Percentiles rank a stretch among this genome's conserved stretches.
Evolutionary conservation across 148 eudicot species (phyloP).

Genomic region (Vaccinium macrocarpon): DNA sequence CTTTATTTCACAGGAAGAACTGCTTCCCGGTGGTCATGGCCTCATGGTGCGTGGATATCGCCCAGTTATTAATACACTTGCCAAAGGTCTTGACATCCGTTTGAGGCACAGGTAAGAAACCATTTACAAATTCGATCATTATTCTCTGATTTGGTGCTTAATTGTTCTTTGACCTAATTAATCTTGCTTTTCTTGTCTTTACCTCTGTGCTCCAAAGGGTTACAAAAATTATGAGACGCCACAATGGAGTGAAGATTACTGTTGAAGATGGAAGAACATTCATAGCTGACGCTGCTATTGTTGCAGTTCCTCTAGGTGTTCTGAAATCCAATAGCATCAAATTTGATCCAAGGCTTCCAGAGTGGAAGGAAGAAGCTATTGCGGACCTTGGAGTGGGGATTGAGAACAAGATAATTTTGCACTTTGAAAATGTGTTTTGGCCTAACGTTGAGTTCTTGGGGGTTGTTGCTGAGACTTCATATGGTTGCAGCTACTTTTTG

Average conservation of each 20-base stretch:
- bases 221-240: conserved; percentile 57
- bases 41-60: conserved; percentile 97
- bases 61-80: conserved; percentile 91
- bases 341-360: conserved; percentile 94
- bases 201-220: conserved; percentile 45
- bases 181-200: neutral
- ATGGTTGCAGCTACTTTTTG: conserved; percentile 95
- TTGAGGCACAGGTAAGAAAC: conserved; percentile 55
- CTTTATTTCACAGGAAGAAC: conserved; percentile 56
- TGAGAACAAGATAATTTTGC: conserved; percentile 89
- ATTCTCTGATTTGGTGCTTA: neutral
- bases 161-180: neutral
- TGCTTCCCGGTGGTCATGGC: conserved; percentile 99
- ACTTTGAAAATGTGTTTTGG: conserved; percentile 93
- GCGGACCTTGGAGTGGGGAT: conserved; percentile 87
- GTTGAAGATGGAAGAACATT: conserved; percentile 72
- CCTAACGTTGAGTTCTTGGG: conserved; percentile 98
- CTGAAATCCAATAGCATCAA: conserved; percentile 60
- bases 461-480: conserved; percentile 90
- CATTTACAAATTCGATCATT: neutral
- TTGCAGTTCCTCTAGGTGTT: conserved; percentile 87
- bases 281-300: conserved; percentile 85
- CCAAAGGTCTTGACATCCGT: conserved; percentile 87
- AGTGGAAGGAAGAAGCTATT: conserved; percentile 91
- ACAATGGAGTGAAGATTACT: conserved; percentile 76